phyloP scores from a whole-genome alignment of 371 early-diverging fungal species.

The Scutellospora calospora region DNA sequence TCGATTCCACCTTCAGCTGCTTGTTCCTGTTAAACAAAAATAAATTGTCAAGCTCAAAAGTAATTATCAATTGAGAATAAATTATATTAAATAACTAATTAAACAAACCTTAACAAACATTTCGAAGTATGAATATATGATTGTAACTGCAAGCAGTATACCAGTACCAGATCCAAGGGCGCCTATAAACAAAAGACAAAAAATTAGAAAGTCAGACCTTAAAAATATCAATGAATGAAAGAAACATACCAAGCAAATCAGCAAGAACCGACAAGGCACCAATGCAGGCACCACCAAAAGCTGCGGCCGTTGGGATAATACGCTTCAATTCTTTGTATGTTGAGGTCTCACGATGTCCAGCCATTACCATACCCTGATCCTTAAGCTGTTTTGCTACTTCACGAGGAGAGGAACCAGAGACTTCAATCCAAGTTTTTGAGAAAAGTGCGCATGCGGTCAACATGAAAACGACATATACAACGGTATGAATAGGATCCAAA shows the following conservation, averaged over 20 bases:
- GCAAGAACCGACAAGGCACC: conserved; percentile 95
- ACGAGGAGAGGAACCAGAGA: conserved; percentile 96
- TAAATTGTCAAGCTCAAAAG: too few relatives aligned
- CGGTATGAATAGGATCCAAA: conserved; percentile 94
- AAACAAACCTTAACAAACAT: conserved; percentile 88
- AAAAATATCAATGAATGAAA: neutral
- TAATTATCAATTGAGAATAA: neutral
- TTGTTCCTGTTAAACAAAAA: conserved; percentile 31
- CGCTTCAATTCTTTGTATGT: conserved; percentile 99
- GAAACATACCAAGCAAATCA: conserved; percentile 71
- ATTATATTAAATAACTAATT: neutral
- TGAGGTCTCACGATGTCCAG: conserved; percentile 94
- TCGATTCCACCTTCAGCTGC: conserved; percentile 43
- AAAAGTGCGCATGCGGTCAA: conserved; percentile 94
- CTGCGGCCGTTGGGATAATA: conserved; percentile 97
- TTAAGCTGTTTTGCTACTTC: conserved; percentile 98
- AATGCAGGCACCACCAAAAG: conserved; percentile 96
- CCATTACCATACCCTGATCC: conserved; percentile 98
- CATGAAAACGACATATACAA: conserved; percentile 94
- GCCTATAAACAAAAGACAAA: conserved; percentile 59
- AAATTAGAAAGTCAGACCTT: neutral
- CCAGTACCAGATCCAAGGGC: conserved; percentile 99
- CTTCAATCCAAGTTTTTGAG: conserved; percentile 99
- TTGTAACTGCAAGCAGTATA: conserved; percentile 98
- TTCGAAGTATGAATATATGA: conserved; percentile 99